Evolutionary conservation across 2,329 filamentous ascomycete species (phyloP), one percentile per base, ranked within the genome.

Genomic region (Phyllosticta citrichinensis): DNA sequence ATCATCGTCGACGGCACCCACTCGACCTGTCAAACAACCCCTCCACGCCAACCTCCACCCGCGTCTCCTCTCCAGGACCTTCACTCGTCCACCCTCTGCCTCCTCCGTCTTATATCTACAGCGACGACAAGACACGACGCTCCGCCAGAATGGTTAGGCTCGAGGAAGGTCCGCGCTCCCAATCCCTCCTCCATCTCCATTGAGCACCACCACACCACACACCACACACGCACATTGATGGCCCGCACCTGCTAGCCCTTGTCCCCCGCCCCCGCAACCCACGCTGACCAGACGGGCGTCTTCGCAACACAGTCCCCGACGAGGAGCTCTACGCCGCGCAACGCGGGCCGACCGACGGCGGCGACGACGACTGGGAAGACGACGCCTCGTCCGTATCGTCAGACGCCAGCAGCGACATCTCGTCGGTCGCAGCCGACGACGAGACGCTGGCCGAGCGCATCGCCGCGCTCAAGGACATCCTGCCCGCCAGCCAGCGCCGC

Each of bases 321-420:
- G 92, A 97, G 83, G 89, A 95, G 78, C 96, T 97, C 81, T 82
- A 87, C 78, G 80, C 84, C 75, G 79, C 82, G 68, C 86, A 88
- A 76, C 78, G 81, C 67, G 86, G 88, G 70, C 78, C 85, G 64
- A 73, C 33, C 33, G 33, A 75, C 66, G 80, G 81, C 63, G 87
- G 91, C 67, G 87, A 94, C 52, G 83, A 84, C 61, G 90, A 95
- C 63, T 92, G 92, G 72, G 96, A 89, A 72, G 96, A 89, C 80
- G 87, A 87, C 70, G 88, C 93, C 68, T 80, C 82, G 66, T 83
- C 79, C 77, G 84, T 81, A 64, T 74, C 78, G 67, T 77, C 75
- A 52, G 69, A 74, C 64, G 68, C 78, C 70, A 75, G 73, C 65
- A 74, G 73, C 57, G 76, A 75, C 65, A 54, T 61, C 12, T 56